These are phyloP conservation scores for Bidens hawaiensis DNA, from an alignment of 140 eudicot genomes.

Conservation along the genomic window DNA sequence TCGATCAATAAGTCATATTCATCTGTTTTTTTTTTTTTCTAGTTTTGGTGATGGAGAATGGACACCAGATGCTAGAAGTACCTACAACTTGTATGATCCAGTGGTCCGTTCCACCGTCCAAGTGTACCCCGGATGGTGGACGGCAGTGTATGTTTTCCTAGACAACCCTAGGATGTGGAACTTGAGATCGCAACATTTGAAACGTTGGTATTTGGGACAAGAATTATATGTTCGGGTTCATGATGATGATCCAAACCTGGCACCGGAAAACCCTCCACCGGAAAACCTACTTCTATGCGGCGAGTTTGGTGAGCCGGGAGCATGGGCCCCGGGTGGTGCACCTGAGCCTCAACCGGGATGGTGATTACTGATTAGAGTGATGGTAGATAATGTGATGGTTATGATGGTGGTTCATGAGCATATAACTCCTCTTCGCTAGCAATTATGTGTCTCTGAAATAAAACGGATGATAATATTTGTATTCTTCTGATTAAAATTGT, in stretches of 20 bases:
- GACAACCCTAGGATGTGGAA: constrained; percentile 90
- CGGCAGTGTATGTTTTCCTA: constrained; percentile 53
- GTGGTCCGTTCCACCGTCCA: constrained; percentile 71
- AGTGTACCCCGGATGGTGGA: constrained; percentile 70
- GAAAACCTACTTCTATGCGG: constrained; percentile 61
- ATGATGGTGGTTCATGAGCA: constrained; percentile 1
- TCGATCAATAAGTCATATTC: too few species aligned
- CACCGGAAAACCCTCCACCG: constrained; percentile 63
- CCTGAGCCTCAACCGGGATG: constrained; percentile 34
- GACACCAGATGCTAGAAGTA: constrained; percentile 33
- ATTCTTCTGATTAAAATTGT: too few species aligned
- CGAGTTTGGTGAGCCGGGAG: constrained; percentile 25
- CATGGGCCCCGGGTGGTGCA: constrained; percentile 37
- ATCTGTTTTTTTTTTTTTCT: constrained; percentile 1
- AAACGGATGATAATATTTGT: neutral
- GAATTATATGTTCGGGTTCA: constrained; percentile 62
- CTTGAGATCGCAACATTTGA: constrained; percentile 70
- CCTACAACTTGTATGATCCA: constrained; percentile 60
- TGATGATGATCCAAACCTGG: constrained; percentile 63
- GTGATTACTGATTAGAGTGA: constrained; percentile 11
- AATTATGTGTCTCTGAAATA: neutral
- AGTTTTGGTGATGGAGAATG: constrained; percentile 77
- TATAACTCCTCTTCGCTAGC: neutral
- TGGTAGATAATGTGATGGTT: too few species aligned
- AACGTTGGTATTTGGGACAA: constrained; percentile 60